Evolutionary conservation across 2,329 filamentous ascomycete species (phyloP).

Genomic region (Blastomyces silverae): DNA sequence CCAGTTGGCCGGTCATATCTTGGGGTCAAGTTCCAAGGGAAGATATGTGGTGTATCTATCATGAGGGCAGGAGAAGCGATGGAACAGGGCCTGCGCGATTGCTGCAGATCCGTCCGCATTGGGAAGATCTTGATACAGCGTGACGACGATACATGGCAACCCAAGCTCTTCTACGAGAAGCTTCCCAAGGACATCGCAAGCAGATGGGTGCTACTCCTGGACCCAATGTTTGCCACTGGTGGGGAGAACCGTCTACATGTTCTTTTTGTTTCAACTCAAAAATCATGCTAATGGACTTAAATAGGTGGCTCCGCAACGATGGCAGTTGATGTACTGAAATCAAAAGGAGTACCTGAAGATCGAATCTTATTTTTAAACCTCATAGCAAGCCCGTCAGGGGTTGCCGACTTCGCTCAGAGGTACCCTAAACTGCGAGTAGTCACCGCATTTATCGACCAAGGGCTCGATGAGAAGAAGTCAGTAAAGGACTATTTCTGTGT

Average conservation of each 20-base stretch:
- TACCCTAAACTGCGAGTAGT: slow-evolving; percentile 88
- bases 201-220: slow-evolving; percentile 85
- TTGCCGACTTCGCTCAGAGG: slow-evolving; percentile 77
- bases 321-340: slow-evolving; percentile 89
- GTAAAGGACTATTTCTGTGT: slow-evolving; percentile 5
- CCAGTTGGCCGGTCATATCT: slow-evolving; percentile 83
- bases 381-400: slow-evolving; percentile 92
- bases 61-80: slow-evolving; percentile 98
- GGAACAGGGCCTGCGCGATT: slow-evolving; percentile 94
- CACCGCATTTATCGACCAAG: slow-evolving; percentile 91
- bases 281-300: background rate
- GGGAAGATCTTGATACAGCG: slow-evolving; percentile 98
- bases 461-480: slow-evolving; percentile 96
- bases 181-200: slow-evolving; percentile 87
- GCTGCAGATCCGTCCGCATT: slow-evolving; percentile 94
- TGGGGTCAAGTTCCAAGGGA: slow-evolving; percentile 91
- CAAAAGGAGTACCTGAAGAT: slow-evolving; percentile 86
- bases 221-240: slow-evolving; percentile 99
- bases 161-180: slow-evolving; percentile 96
- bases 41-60: slow-evolving; percentile 97
- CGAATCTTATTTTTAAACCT: slow-evolving; percentile 94
- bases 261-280: background rate
- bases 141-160: slow-evolving; percentile 87
- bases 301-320: slow-evolving; percentile 89
- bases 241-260: slow-evolving; percentile 27